These are phyloP conservation scores for Curvularia hawaiiensis DNA, from an alignment of 2,329 filamentous ascomycete species.

Conservation along the genomic window DNA sequence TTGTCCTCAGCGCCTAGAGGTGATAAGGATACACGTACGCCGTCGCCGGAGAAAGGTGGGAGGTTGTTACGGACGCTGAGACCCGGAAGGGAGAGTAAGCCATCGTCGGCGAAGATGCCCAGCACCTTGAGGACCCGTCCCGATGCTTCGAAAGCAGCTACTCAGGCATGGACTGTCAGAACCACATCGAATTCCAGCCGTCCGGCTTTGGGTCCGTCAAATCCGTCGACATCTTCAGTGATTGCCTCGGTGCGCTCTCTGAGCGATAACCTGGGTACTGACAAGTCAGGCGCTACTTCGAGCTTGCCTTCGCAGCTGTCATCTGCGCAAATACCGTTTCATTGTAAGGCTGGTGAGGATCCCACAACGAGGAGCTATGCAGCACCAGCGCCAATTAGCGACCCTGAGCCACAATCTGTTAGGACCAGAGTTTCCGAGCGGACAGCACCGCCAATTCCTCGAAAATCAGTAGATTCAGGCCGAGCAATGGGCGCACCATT, in stretches of 20 bases:
- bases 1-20: conserved; percentile 44
- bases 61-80: conserved; percentile 63
- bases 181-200: conserved; percentile 23
- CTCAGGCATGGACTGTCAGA: conserved; percentile 62
- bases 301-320: conserved; percentile 19
- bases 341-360: conserved; percentile 31
- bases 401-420: conserved; percentile 19
- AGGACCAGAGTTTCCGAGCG: conserved; percentile 15
- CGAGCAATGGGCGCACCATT: conserved; percentile 14
- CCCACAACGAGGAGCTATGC: conserved; percentile 21
- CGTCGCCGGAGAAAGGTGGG: conserved; percentile 66
- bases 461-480: conserved; percentile 28
- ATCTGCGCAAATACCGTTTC: conserved; percentile 27
- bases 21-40: conserved; percentile 59
- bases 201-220: conserved; percentile 19
- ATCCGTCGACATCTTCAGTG: conserved; percentile 25
- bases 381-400: conserved; percentile 19
- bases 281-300: conserved; percentile 23
- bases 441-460: conserved; percentile 24
- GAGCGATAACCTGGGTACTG: conserved; percentile 33
- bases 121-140: conserved; percentile 53
- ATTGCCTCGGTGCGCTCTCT: conserved; percentile 35
- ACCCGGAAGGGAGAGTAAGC: conserved; percentile 51
- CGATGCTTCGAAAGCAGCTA: conserved; percentile 66
- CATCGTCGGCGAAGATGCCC: conserved; percentile 54